A percentile compares a stretch with the other conserved stretches of the same genome.
phyloP scores from a whole-genome alignment of 163 green algal species.

The Scenedesmus sp. region DNA sequence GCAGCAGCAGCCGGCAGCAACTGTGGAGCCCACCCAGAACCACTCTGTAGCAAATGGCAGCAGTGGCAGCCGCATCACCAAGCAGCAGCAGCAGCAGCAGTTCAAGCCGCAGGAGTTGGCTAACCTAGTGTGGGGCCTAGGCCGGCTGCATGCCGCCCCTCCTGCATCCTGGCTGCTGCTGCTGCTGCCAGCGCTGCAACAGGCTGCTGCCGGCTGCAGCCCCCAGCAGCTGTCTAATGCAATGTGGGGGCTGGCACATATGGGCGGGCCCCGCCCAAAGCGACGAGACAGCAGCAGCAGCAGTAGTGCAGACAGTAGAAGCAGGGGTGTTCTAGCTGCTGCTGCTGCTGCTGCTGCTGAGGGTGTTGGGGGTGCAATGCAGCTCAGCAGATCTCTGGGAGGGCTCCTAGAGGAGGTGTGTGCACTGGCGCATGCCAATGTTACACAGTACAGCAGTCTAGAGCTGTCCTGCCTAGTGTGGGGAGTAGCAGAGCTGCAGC shows the following conservation, averaged over 20 bases:
- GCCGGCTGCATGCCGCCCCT: constrained; percentile 13
- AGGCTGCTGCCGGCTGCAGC: background rate
- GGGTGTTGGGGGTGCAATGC: background rate
- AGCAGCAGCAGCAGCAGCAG: constrained; percentile 8
- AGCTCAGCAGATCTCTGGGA: background rate
- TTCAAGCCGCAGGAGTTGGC: constrained; percentile 47
- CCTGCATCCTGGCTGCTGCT: constrained; percentile 27
- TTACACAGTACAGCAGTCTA: background rate
- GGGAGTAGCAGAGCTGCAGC: constrained; percentile 22
- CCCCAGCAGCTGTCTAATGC: constrained; percentile 48
- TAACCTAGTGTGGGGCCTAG: constrained; percentile 44
- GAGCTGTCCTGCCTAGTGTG: constrained; percentile 49
- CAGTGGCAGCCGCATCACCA: constrained; percentile 29
- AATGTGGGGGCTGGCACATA: constrained; percentile 32
- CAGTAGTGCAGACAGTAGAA: background rate
- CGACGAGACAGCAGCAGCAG: background rate
- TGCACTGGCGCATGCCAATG: background rate
- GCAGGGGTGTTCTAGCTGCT: background rate
- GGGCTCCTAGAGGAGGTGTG: background rate
- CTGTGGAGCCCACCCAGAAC: background rate
- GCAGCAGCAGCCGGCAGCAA: background rate
- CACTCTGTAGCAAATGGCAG: background rate
- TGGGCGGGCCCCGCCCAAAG: background rate
- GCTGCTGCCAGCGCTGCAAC: constrained; percentile 9
- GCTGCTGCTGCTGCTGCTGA: background rate